phyloP scores from a whole-genome alignment of 352 stramenopile genomes.

The Globisporangium mamillatum region DNA sequence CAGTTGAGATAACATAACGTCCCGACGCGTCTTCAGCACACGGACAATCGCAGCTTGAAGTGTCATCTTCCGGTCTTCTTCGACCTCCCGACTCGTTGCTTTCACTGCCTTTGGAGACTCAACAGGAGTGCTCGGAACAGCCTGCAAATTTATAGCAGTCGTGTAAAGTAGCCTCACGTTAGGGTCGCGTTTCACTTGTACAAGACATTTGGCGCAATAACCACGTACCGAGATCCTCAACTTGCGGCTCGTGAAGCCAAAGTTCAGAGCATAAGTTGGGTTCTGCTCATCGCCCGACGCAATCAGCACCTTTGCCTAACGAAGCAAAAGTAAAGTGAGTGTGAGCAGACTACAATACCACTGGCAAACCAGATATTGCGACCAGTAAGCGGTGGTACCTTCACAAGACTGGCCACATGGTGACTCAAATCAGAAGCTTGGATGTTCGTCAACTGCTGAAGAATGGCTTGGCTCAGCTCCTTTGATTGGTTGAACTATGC shows the following conservation, averaged over 20 bases:
- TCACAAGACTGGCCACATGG: slow-evolving; percentile 69
- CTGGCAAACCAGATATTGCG: neutral
- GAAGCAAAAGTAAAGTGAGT: neutral
- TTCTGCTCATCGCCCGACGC: slow-evolving; percentile 34
- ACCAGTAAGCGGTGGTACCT: slow-evolving; percentile 30
- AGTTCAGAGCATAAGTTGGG: slow-evolving; percentile 40
- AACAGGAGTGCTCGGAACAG: slow-evolving; percentile 59
- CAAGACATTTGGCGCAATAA: neutral
- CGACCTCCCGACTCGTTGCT: slow-evolving; percentile 59
- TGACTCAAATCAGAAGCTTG: slow-evolving; percentile 53
- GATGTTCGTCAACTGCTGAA: slow-evolving; percentile 60
- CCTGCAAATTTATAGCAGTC: slow-evolving; percentile 10
- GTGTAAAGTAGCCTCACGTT: neutral
- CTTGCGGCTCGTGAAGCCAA: slow-evolving; percentile 46
- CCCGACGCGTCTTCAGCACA: slow-evolving; percentile 78
- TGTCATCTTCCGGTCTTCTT: slow-evolving; percentile 88
- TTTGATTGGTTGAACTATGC: slow-evolving; percentile 64
- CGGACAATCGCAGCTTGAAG: slow-evolving; percentile 83
- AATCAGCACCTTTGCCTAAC: slow-evolving; percentile 14
- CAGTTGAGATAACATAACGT: slow-evolving; percentile 63
- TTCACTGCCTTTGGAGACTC: slow-evolving; percentile 63
- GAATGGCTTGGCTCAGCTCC: slow-evolving; percentile 30
- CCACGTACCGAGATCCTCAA: slow-evolving; percentile 42
- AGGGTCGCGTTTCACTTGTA: neutral
- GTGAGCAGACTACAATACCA: neutral